phyloP scores from a whole-genome alignment of 306 rosid species.

The Corylus americana region DNA sequence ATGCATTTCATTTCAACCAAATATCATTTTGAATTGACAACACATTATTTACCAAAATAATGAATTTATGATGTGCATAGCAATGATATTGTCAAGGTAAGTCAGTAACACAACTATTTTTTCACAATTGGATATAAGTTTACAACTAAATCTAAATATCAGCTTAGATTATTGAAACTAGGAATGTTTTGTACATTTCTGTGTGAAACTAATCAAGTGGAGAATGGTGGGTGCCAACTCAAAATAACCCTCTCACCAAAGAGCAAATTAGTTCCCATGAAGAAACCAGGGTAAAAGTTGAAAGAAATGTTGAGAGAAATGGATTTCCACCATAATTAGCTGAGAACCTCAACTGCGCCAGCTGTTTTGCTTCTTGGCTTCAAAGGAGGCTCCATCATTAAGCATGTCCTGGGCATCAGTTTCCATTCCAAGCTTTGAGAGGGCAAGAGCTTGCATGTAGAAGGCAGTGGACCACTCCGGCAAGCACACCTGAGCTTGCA shows the following conservation, averaged over 20 bases:
- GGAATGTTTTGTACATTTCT: neutral
- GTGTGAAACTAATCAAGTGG: neutral
- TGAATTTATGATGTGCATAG: too few species aligned
- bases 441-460: constrained; percentile 91
- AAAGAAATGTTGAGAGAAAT: too few species aligned
- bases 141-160: neutral
- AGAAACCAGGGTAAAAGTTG: too few species aligned
- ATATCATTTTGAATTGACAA: too few species aligned
- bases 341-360: too few species aligned
- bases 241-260: neutral
- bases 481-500: constrained; percentile 97
- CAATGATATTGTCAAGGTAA: too few species aligned
- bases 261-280: too few species aligned
- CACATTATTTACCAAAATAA: too few species aligned
- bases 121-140: neutral
- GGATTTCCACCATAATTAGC: too few species aligned
- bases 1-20: too few species aligned
- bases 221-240: neutral
- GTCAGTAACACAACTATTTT: too few species aligned
- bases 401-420: constrained; percentile 98
- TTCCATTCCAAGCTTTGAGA: constrained; percentile 95
- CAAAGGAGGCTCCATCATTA: constrained; percentile 87
- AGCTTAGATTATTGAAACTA: neutral
- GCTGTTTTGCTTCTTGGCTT: constrained; percentile 26
- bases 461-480: constrained; percentile 99